Conservation (phyloP, 202 grass and related monocot genomes). For the Setaria italica region DNA sequence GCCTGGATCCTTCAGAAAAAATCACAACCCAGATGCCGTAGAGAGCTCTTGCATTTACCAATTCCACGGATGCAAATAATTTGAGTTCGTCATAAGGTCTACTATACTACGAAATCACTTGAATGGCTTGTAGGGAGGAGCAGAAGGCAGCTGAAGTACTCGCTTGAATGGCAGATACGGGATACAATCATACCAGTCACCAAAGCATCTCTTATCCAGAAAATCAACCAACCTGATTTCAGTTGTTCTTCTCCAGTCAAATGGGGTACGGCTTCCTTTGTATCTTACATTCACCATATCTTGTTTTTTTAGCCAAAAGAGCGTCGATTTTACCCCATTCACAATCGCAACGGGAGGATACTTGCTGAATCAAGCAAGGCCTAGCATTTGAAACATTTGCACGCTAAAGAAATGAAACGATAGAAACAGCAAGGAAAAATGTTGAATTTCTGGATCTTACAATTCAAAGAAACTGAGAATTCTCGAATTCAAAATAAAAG, state of each 20-base stretch:
- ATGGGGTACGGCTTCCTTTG: slow-evolving; percentile 11
- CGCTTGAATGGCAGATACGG: slow-evolving; percentile 55
- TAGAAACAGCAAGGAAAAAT: neutral
- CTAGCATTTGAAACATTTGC: slow-evolving; percentile 35
- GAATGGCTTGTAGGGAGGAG: slow-evolving; percentile 18
- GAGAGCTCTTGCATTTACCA: slow-evolving; percentile 44
- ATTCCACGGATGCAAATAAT: slow-evolving; percentile 36
- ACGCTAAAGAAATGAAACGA: neutral
- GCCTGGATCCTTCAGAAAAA: neutral
- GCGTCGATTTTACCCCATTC: slow-evolving; percentile 71
- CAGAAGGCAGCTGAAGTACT: slow-evolving; percentile 36
- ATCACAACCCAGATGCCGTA: slow-evolving; percentile 1
- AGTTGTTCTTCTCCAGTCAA: slow-evolving; percentile 9
- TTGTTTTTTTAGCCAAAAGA: slow-evolving; percentile 91
- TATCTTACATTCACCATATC: slow-evolving; percentile 63
- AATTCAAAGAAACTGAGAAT: neutral
- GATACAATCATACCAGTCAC: slow-evolving; percentile 39
- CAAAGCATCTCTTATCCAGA: slow-evolving; percentile 44
- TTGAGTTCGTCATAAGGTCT: slow-evolving; percentile 21
- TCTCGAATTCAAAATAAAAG: neutral
- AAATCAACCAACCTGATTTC: slow-evolving; percentile 29
- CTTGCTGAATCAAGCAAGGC: slow-evolving; percentile 81
- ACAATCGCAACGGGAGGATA: slow-evolving; percentile 84
- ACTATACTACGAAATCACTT: slow-evolving; percentile 40
- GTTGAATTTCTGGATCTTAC: neutral